Base-by-base conservation (phyloP, 139 green algal species). In the Haematococcus sp. region DNA sequence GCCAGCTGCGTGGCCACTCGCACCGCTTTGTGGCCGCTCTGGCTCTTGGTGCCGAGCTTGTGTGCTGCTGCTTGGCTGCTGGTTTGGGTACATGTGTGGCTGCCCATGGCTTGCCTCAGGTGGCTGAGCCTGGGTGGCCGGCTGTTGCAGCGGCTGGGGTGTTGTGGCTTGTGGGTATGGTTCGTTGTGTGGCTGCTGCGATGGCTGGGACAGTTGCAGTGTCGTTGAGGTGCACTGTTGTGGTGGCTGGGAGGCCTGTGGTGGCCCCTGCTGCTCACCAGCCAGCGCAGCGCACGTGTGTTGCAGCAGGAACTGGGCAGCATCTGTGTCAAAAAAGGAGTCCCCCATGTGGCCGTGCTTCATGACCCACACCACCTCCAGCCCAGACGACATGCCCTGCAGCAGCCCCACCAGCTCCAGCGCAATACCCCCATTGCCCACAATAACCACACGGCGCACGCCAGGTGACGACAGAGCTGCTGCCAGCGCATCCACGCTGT, bases 361-460 rank as follows among this genome's bases (percentile, higher is more conserved):
- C 31, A 92, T 43, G 27, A 84, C 83, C 92, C 93, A 97, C 3
- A 93, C 81, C 11, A 96, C 74, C 32, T 95, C 84, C 40, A 89
- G 67, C 13, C 25, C 44, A 25, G n/a, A 17, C 66, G 15, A 7
- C 69, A 35, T 35, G 5, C 81, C 69, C 73, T 63, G 20, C 32
- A 70, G 58, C 32, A 71, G 75, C 76, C 46, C 87, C 82, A 86
- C 84, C 1, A 96, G 76, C 72, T 96, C 91, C 40, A 97, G 54
- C 0, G 93, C 93, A 23, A 97, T 97, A 76, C 89, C 93, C 7
- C 93, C 93, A 76, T 97, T 97, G 65, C 93, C 93, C 5, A 93
- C 89, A 31, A 97, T 63, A 28, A 92, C 70, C 28, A 94, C 76
- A 2, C 74, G 68, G 52, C 67, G 43, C 31, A 51, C 51, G 67